Conservation (phyloP, 2,329 filamentous ascomycete genomes). For the Lachnellula cervina region DNA sequence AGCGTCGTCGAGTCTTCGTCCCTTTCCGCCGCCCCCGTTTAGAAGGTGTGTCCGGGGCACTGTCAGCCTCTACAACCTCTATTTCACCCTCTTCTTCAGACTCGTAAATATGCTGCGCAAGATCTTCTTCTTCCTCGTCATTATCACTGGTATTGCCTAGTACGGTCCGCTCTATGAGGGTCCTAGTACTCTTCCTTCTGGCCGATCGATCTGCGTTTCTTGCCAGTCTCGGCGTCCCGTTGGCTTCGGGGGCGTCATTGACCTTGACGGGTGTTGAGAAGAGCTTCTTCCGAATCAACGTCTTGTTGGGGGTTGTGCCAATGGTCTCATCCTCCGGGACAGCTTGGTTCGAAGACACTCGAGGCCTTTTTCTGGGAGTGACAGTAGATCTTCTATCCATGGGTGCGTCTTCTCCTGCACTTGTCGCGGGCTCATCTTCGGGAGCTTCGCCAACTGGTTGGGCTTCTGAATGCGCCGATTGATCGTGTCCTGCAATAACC, state of each 20-base stretch:
- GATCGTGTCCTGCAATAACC: not conserved
- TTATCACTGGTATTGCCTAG: constrained; percentile 63
- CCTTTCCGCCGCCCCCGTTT: constrained; percentile 45
- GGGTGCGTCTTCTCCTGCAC: not conserved
- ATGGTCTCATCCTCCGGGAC: constrained; percentile 1
- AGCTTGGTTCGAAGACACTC: not conserved
- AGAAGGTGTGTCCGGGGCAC: constrained; percentile 43
- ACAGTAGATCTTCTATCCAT: not conserved
- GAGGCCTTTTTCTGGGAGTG: constrained; percentile 6
- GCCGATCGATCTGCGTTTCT: constrained; percentile 71
- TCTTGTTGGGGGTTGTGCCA: constrained; percentile 20
- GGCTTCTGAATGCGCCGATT: not conserved
- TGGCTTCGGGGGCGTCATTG: constrained; percentile 8
- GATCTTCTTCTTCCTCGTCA: constrained; percentile 62
- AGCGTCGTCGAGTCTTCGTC: constrained; percentile 47
- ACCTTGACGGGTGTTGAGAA: constrained; percentile 29
- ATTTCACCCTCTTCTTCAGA: constrained; percentile 42
- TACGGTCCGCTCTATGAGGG: constrained; percentile 67
- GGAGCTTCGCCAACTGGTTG: not conserved
- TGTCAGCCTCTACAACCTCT: constrained; percentile 29
- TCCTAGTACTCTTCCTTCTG: constrained; percentile 74
- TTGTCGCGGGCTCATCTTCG: not conserved
- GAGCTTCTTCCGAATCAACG: constrained; percentile 19
- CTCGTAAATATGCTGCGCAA: constrained; percentile 65
- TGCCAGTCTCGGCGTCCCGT: constrained; percentile 25